Conservation (phyloP, 2,329 filamentous ascomycete genomes). For the Xylariales sp. region DNA sequence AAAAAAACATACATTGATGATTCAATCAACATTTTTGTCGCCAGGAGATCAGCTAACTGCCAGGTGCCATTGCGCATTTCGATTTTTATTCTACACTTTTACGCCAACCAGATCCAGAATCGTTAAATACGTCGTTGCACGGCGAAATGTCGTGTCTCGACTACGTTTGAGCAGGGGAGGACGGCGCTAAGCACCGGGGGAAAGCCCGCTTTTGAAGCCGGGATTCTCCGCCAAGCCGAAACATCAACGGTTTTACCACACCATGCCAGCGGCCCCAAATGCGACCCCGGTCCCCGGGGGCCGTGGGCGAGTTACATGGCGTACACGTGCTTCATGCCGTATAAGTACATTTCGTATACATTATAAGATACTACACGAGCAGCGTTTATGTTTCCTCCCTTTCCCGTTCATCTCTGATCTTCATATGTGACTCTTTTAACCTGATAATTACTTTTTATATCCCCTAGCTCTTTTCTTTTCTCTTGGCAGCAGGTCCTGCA, state of each 20-base stretch:
- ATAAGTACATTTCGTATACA: background rate
- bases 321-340: background rate
- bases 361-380: slow-evolving; percentile 17
- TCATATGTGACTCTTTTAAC: slow-evolving; percentile 4
- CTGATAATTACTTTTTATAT: background rate
- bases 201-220: slow-evolving; percentile 12
- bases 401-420: slow-evolving; percentile 10
- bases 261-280: slow-evolving; percentile 9
- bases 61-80: background rate
- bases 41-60: background rate
- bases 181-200: background rate
- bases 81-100: no score
- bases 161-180: slow-evolving; percentile 29
- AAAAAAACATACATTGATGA: background rate
- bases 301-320: background rate
- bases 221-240: slow-evolving; percentile 33
- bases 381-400: background rate
- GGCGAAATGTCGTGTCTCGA: slow-evolving; percentile 17
- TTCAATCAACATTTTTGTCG: background rate
- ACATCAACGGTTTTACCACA: slow-evolving; percentile 33
- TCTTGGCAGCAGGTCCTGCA: slow-evolving; percentile 30
- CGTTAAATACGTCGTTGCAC: background rate
- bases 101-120: background rate
- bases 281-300: background rate
- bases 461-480: background rate